Percentiles rank a stretch among this genome's conserved stretches.
These are phyloP conservation scores for Aspergillus hiratsukae DNA, from an alignment of 2,329 filamentous ascomycete species.

Conservation along the genomic window DNA sequence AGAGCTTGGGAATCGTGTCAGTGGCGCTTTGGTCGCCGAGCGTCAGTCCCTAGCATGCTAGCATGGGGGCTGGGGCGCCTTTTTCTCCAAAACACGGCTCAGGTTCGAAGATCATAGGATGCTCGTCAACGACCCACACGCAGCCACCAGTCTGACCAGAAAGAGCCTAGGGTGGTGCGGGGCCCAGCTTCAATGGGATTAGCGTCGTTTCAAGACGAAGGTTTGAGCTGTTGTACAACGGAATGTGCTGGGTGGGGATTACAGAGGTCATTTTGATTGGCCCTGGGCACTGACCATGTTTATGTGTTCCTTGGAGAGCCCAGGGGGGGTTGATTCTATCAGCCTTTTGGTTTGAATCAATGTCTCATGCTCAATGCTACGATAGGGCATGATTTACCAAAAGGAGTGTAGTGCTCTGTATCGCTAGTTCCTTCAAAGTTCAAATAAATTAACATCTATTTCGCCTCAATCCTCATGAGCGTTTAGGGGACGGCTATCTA, in stretches of 20 bases:
- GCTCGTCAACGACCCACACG: slow-evolving; percentile 13
- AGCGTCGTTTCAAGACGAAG: slow-evolving; percentile 18
- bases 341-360: neutral
- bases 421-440: neutral
- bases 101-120: slow-evolving; percentile 5
- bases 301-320: neutral
- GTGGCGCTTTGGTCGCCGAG: neutral
- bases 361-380: neutral
- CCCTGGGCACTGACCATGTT: neutral
- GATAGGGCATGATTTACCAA: neutral
- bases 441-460: too few relatives aligned
- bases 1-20: neutral
- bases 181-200: slow-evolving; percentile 7
- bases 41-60: neutral
- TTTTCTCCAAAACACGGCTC: neutral
- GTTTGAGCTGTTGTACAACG: slow-evolving; percentile 2
- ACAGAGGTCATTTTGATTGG: neutral
- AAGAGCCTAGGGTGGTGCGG: slow-evolving; percentile 6
- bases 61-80: neutral
- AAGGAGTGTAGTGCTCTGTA: neutral
- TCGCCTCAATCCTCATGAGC: neutral
- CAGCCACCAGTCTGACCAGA: slow-evolving; percentile 6
- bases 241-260: neutral
- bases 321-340: neutral
- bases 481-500: neutral